Evolutionary conservation across 345 rosid species (phyloP).

Genomic region (Abelmoschus esculentus): DNA sequence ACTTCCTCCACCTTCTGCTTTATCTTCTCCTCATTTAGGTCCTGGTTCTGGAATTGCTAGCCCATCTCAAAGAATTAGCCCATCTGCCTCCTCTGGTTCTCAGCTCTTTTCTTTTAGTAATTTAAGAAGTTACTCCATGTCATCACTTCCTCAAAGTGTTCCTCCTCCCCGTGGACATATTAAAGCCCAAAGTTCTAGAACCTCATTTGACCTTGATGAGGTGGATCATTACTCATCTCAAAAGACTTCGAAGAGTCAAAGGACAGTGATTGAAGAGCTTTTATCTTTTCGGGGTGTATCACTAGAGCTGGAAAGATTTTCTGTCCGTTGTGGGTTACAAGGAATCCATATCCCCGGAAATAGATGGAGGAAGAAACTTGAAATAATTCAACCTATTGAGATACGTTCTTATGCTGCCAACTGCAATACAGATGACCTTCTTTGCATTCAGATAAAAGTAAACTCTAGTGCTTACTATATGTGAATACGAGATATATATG

Average conservation of each 20-base stretch:
- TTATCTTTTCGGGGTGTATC: constrained; percentile 85
- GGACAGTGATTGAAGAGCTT: constrained; percentile 48
- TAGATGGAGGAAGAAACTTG: constrained; percentile 92
- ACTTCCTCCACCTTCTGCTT: constrained; percentile 42
- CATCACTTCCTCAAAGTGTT: constrained; percentile 77
- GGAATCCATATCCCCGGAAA: constrained; percentile 93
- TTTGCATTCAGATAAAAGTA: constrained; percentile 94
- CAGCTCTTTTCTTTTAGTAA: constrained; percentile 81
- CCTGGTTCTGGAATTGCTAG: constrained; percentile 37
- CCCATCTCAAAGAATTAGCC: constrained; percentile 42
- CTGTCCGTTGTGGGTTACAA: constrained; percentile 89
- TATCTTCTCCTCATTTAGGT: constrained; percentile 47
- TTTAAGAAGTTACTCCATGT: constrained; percentile 97
- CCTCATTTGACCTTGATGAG: constrained; percentile 66
- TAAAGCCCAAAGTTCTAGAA: constrained; percentile 64
- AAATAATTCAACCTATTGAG: constrained; percentile 84
- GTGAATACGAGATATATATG: neutral
- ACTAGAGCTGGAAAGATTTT: constrained; percentile 78
- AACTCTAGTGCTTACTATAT: neutral
- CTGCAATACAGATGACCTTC: constrained; percentile 91
- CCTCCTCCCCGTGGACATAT: constrained; percentile 44
- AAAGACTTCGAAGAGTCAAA: constrained; percentile 33
- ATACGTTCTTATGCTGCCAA: constrained; percentile 73
- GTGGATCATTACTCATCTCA: constrained; percentile 63
- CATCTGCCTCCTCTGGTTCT: constrained; percentile 53